Base-by-base conservation (phyloP, 768 basidiomycete species). In the Chalciporus pseudorubinellus region DNA sequence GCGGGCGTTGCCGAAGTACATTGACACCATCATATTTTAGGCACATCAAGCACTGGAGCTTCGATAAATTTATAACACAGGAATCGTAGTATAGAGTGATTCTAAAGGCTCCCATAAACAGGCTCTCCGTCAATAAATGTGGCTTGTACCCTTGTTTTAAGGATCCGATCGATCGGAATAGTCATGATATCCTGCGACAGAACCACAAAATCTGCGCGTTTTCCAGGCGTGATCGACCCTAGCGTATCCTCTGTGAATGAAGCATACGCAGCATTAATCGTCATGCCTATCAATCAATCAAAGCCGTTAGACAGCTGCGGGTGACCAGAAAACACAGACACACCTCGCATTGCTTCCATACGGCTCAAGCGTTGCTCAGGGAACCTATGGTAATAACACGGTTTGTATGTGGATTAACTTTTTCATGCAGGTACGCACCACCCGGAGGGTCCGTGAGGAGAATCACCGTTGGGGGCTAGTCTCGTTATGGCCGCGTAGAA, bases 401-500 rank as follows among this genome's bases (percentile, higher is more conserved):
- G n/a, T 31, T 10, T 33, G 16, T 2, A 20, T 24, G 10, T 3
- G 28, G 21, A 31, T 19, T 7, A 14, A 36, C 14, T 16, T 31
- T 38, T 11, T 28, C 10, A 43, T 18, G 6, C 26, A 16, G 19
- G 4, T 21, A 72, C 77, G 61, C 63, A 89, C 93, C 94, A 97
- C 52, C 94, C 94, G 10, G 71, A 81, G 7, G 82, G 73, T 3
- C 94, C 93, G 58, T 92, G 86, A 8, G 93, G 94, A 28, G 91
- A 93, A 41, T 70, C 67, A 18, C 91, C 92, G 26, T 78, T 74
- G 7, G 78, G 74, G 22, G 84, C 82, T 42, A 89, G 70, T 33
- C 94, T 79, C 3, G 90, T 84, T 21, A 93, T 77, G 1, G 92
- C 92, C n/a, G 94, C 90, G 65, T 91, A 90, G 67, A 95, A 93